Evolutionary conservation across 2,329 filamentous ascomycete species (phyloP).

Genomic region (Blastomyces parvus): DNA sequence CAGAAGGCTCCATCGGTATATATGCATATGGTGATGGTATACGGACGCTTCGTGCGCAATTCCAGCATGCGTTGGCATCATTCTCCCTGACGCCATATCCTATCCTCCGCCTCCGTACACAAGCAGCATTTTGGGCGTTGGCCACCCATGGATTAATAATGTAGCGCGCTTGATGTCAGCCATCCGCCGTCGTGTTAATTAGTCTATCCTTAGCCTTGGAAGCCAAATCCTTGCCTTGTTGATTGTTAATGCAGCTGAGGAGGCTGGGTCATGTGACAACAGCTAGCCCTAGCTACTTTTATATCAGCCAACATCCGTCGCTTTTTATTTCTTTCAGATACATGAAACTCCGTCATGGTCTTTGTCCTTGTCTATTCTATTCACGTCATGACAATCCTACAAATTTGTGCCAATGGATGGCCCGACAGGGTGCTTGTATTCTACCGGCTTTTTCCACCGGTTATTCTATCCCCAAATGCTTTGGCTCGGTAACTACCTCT

Average conservation of each 20-base stretch:
- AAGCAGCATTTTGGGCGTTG: neutral
- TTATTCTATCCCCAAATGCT: too few species aligned
- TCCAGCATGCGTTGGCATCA: neutral
- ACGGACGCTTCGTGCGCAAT: neutral
- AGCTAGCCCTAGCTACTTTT: neutral
- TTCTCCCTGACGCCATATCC: neutral
- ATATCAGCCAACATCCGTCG: too few species aligned
- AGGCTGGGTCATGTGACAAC: too few species aligned
- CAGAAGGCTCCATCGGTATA: neutral
- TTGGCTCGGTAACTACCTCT: neutral
- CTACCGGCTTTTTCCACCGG: too few species aligned
- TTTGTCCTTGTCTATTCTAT: neutral
- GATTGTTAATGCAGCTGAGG: too few species aligned
- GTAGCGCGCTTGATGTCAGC: neutral
- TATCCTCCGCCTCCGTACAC: neutral
- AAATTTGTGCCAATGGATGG: neutral
- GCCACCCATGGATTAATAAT: neutral
- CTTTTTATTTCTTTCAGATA: too few species aligned
- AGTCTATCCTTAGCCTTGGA: too few species aligned
- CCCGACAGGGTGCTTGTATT: too few species aligned
- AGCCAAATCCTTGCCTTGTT: too few species aligned
- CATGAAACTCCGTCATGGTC: too few species aligned
- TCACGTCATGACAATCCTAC: neutral
- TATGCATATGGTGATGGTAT: neutral
- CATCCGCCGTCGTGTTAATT: neutral